Conservation (phyloP, 2,329 filamentous ascomycete species). For the Aspergillus sp. region DNA sequence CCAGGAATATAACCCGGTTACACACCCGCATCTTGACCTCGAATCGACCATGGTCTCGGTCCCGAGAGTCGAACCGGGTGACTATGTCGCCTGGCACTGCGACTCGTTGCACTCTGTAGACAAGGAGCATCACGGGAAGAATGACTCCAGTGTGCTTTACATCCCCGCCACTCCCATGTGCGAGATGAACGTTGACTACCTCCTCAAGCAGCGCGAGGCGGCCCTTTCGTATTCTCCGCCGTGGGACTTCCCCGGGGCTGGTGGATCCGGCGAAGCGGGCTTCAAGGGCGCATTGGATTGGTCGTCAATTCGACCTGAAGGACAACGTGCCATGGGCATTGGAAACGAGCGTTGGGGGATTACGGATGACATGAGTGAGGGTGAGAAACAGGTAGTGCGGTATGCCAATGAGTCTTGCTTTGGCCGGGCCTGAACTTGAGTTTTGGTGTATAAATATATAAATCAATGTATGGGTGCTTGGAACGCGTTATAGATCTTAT, state of each 20-base stretch:
- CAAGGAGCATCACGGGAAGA: slow-evolving; percentile 59
- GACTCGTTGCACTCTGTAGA: slow-evolving; percentile 78
- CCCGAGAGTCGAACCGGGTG: slow-evolving; percentile 60
- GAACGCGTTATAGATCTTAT: too few relatives aligned
- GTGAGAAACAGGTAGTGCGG: slow-evolving; percentile 45
- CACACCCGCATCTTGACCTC: slow-evolving; percentile 65
- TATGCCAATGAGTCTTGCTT: slow-evolving; percentile 50
- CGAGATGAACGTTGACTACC: slow-evolving; percentile 62
- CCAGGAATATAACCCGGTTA: slow-evolving; percentile 56
- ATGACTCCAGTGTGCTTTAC: slow-evolving; percentile 78
- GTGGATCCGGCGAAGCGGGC: slow-evolving; percentile 34
- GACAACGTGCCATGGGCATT: slow-evolving; percentile 49
- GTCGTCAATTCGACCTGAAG: slow-evolving; percentile 37
- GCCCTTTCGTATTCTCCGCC: slow-evolving; percentile 61
- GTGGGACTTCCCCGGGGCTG: slow-evolving; percentile 60
- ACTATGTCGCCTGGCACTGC: slow-evolving; percentile 74
- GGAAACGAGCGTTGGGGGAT: slow-evolving; percentile 43
- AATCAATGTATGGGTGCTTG: too few relatives aligned
- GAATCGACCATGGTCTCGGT: slow-evolving; percentile 63
- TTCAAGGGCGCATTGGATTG: slow-evolving; percentile 34
- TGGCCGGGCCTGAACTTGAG: slow-evolving; percentile 4
- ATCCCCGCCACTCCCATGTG: slow-evolving; percentile 82
- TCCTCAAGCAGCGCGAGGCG: slow-evolving; percentile 60
- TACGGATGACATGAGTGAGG: slow-evolving; percentile 39
- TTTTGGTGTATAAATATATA: too few relatives aligned